Evolutionary conservation across 1,284 basidiomycete species (phyloP).

Genomic region (Vanrija sp.): DNA sequence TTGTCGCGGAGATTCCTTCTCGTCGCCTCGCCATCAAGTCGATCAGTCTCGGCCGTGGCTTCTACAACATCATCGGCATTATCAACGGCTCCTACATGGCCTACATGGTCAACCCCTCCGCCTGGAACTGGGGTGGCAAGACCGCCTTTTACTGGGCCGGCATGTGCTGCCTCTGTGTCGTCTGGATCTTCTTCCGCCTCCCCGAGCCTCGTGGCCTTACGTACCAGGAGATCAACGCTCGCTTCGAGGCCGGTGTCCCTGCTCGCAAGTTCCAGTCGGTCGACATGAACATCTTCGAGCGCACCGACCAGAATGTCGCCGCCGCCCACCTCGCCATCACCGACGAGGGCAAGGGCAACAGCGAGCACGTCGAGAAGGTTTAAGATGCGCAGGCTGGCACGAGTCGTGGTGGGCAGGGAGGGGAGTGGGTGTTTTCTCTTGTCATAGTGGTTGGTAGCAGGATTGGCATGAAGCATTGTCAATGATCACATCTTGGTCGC

Average conservation of each 20-base stretch:
- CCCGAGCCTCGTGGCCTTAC: conserved; percentile 45
- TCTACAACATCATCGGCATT: conserved; percentile 40
- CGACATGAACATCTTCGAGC: no score
- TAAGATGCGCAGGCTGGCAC: neutral
- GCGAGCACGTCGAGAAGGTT: conserved; percentile 41
- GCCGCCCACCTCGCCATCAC: conserved; percentile 2
- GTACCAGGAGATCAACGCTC: conserved; percentile 8
- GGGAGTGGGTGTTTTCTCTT: no score
- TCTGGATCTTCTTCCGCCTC: conserved; percentile 35
- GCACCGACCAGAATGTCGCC: no score
- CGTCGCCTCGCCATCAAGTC: conserved; percentile 50
- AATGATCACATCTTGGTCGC: no score
- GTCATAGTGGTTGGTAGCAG: no score
- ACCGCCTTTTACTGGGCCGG: conserved; percentile 26
- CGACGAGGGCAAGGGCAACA: conserved; percentile 34
- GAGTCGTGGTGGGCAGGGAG: no score
- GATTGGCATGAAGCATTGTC: no score
- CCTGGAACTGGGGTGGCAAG: conserved; percentile 30
- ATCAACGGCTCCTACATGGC: conserved; percentile 11
- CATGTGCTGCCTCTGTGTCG: conserved; percentile 12
- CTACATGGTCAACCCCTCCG: conserved; percentile 40
- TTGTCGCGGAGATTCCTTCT: conserved; percentile 41
- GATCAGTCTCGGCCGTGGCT: conserved; percentile 48
- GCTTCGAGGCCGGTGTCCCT: neutral
- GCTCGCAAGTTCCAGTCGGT: neutral